Conservation (phyloP, 2,329 filamentous ascomycete genomes). For the Alternaria angustiovoidea region DNA sequence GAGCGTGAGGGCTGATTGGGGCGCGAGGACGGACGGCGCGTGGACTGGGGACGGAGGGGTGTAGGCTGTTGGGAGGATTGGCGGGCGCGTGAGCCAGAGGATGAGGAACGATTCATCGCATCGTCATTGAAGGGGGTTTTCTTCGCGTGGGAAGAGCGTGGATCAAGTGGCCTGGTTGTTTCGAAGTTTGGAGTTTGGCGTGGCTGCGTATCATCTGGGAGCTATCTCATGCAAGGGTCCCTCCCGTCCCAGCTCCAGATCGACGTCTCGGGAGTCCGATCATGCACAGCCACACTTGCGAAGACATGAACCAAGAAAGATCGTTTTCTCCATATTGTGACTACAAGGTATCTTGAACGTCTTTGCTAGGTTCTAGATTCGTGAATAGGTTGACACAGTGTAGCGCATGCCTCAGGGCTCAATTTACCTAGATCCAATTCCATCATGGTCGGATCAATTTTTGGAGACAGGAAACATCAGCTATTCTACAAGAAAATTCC, state of each 20-base stretch:
- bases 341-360: neutral
- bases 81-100: slow-evolving; percentile 9
- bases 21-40: slow-evolving; percentile 43
- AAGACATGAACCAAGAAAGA: neutral
- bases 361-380: neutral
- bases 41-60: slow-evolving; percentile 56
- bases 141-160: slow-evolving; percentile 5
- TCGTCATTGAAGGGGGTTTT: slow-evolving; percentile 23
- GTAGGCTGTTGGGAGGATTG: slow-evolving; percentile 29
- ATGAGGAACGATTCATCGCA: slow-evolving; percentile 56
- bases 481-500: slow-evolving; percentile 1
- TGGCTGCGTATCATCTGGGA: slow-evolving; percentile 1
- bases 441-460: neutral
- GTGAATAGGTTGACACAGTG: too few relatives aligned
- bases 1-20: slow-evolving; percentile 36
- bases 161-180: neutral
- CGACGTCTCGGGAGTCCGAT: slow-evolving; percentile 1
- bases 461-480: neutral
- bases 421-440: neutral
- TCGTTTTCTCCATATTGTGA: neutral
- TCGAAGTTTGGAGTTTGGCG: neutral
- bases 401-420: too few relatives aligned
- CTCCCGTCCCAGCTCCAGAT: slow-evolving; percentile 2
- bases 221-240: slow-evolving; percentile 14
- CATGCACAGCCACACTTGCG: slow-evolving; percentile 1